Evolutionary conservation across 2,329 filamentous ascomycete species (phyloP).

Genomic region (Talaromyces sp.): DNA sequence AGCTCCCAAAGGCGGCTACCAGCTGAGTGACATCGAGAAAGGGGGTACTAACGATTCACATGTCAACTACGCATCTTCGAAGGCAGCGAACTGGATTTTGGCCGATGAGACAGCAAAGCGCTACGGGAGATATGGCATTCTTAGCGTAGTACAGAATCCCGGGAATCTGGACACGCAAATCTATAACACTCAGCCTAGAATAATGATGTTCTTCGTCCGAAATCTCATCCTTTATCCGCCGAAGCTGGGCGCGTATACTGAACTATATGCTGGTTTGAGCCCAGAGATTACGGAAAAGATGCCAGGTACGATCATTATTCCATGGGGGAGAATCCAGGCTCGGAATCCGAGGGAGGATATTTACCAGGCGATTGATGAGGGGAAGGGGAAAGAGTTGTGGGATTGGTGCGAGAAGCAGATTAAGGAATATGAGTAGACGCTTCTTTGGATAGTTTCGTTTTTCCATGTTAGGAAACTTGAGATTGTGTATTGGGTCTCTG

Average conservation of each 20-base stretch:
- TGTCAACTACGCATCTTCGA: background rate
- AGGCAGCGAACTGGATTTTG: conserved; percentile 1
- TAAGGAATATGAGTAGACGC: background rate
- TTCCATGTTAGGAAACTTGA: background rate
- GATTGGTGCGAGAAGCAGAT: conserved; percentile 11
- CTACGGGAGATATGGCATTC: background rate
- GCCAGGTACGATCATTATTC: background rate
- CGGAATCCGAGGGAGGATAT: conserved; percentile 8
- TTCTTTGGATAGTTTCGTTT: background rate
- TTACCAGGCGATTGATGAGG: background rate
- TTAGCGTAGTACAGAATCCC: conserved; percentile 1
- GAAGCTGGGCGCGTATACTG: conserved; percentile 2
- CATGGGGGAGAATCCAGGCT: background rate
- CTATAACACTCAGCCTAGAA: conserved; percentile 2
- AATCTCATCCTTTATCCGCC: conserved; percentile 3
- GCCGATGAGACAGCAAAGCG: conserved; percentile 1
- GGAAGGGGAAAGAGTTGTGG: conserved; percentile 3
- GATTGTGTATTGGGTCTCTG: background rate
- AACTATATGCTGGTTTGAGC: conserved; percentile 8
- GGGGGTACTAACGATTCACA: background rate
- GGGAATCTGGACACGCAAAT: conserved; percentile 6
- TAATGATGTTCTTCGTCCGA: conserved; percentile 8
- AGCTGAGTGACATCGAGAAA: background rate
- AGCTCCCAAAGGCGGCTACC: conserved; percentile 3
- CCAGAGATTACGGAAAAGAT: conserved; percentile 1